phyloP scores from a whole-genome alignment of 2,329 filamentous ascomycete species.

The Exserohilum rostratum region DNA sequence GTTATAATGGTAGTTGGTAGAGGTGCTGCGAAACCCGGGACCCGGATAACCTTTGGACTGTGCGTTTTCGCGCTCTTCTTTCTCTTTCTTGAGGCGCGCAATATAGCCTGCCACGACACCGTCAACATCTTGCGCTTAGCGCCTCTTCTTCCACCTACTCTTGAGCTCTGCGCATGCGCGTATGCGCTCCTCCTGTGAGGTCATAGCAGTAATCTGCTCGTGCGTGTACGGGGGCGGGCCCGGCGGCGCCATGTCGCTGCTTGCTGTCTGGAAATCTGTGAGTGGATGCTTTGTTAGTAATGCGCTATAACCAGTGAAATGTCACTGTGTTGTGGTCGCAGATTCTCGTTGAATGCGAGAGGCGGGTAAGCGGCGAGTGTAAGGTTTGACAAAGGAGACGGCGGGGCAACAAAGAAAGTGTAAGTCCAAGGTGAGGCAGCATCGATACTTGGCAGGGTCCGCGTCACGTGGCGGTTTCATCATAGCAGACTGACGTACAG shows the following conservation, averaged over 20 bases:
- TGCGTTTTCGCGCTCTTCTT: conserved; percentile 17
- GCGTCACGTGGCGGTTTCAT: conserved; percentile 6
- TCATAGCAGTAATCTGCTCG: conserved; percentile 33
- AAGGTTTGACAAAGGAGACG: background rate
- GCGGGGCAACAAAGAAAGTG: conserved; percentile 19
- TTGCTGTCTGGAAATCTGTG: background rate
- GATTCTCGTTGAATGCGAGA: background rate
- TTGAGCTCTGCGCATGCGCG: conserved; percentile 33
- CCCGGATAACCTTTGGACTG: conserved; percentile 11
- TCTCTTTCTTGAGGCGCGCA: conserved; percentile 28
- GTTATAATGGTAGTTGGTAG: background rate
- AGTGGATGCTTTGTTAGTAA: conserved; percentile 1
- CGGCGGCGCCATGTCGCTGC: conserved; percentile 27
- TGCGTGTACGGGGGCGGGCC: conserved; percentile 34
- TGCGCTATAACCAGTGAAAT: conserved; percentile 1
- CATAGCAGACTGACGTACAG: background rate
- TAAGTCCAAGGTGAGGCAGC: background rate
- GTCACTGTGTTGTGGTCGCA: background rate
- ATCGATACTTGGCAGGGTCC: conserved; percentile 10
- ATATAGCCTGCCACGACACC: conserved; percentile 22
- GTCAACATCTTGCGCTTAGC: conserved; percentile 15
- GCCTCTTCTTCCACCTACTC: conserved; percentile 26
- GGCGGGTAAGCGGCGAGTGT: background rate
- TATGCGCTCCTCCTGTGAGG: conserved; percentile 24
- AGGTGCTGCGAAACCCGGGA: background rate